A percentile compares a stretch with the other conserved stretches of the same genome.
phyloP scores from a whole-genome alignment of 768 basidiomycete genomes.

The Neoboletus magnificus region DNA sequence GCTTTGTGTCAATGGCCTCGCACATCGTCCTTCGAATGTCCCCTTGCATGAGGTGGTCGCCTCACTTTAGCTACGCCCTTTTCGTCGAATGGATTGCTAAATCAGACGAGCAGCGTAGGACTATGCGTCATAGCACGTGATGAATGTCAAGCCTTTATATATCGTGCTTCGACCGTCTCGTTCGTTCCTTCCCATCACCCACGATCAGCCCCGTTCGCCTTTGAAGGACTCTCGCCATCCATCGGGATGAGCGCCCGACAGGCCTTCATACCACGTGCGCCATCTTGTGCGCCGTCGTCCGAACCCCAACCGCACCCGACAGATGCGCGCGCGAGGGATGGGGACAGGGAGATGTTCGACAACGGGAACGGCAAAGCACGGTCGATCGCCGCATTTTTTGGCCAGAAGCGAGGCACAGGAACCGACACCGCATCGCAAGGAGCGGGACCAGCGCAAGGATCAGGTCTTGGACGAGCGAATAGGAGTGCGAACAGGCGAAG shows the following conservation, averaged over 20 bases:
- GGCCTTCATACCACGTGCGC: slow-evolving; percentile 22
- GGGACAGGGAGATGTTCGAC: slow-evolving; percentile 1
- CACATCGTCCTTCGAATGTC: not conserved
- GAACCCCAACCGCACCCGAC: slow-evolving; percentile 3
- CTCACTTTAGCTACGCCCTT: not conserved
- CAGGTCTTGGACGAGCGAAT: slow-evolving; percentile 4
- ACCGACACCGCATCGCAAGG: not conserved
- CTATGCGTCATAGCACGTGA: slow-evolving; percentile 12
- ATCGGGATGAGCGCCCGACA: slow-evolving; percentile 27
- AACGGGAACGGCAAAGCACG: slow-evolving; percentile 13
- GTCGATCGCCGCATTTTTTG: slow-evolving; percentile 22
- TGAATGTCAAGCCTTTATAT: slow-evolving; percentile 1
- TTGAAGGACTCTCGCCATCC: not conserved
- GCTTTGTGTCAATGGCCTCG: no score
- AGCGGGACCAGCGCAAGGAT: not conserved
- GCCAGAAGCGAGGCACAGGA: slow-evolving; percentile 15
- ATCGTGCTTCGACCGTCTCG: not conserved
- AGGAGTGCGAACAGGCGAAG: slow-evolving; percentile 11
- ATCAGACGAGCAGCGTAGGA: not conserved
- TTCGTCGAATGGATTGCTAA: not conserved
- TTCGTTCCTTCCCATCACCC: not conserved
- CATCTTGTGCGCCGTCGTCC: slow-evolving; percentile 8
- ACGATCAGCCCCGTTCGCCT: not conserved
- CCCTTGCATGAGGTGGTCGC: not conserved
- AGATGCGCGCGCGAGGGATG: slow-evolving; percentile 4